Conservation (phyloP, 2,329 filamentous ascomycete genomes). For the Allantophomopsis lycopodina region DNA sequence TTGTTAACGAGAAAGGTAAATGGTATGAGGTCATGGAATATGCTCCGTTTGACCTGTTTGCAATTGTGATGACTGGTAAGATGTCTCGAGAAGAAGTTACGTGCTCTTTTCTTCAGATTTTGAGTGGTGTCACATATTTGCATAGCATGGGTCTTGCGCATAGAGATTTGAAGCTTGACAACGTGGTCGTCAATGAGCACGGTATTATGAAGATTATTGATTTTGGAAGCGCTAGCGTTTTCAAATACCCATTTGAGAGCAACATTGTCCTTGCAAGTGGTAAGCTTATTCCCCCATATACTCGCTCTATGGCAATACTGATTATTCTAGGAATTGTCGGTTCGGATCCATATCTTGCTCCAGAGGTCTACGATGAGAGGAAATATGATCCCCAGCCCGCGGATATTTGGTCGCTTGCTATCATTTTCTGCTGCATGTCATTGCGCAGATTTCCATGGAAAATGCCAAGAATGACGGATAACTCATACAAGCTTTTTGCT, state of each 20-base stretch:
- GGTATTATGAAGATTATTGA: slow-evolving; percentile 99
- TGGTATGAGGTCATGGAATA: slow-evolving; percentile 99
- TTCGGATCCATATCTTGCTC: slow-evolving; percentile 89
- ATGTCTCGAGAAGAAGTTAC: slow-evolving; percentile 87
- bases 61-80: slow-evolving; percentile 97
- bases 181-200: slow-evolving; percentile 89
- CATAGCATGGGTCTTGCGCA: slow-evolving; percentile 93
- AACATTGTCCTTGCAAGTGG: slow-evolving; percentile 71
- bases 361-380: slow-evolving; percentile 87
- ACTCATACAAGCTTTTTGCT: slow-evolving; percentile 88
- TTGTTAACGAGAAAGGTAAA: slow-evolving; percentile 81
- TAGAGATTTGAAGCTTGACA: slow-evolving; percentile 90
- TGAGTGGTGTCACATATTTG: slow-evolving; percentile 87
- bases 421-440: slow-evolving; percentile 99
- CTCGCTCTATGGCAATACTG: not conserved
- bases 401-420: slow-evolving; percentile 96
- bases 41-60: slow-evolving; percentile 88
- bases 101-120: slow-evolving; percentile 85
- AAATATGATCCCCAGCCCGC: slow-evolving; percentile 90
- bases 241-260: slow-evolving; percentile 92
- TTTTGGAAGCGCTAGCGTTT: slow-evolving; percentile 94
- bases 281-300: slow-evolving; percentile 28
- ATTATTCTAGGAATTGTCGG: slow-evolving; percentile 56
- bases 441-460: slow-evolving; percentile 95
- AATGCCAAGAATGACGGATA: slow-evolving; percentile 79